Evolutionary conservation across 106 monocot genomes (phyloP).

Genomic region (Acorus calamus): DNA sequence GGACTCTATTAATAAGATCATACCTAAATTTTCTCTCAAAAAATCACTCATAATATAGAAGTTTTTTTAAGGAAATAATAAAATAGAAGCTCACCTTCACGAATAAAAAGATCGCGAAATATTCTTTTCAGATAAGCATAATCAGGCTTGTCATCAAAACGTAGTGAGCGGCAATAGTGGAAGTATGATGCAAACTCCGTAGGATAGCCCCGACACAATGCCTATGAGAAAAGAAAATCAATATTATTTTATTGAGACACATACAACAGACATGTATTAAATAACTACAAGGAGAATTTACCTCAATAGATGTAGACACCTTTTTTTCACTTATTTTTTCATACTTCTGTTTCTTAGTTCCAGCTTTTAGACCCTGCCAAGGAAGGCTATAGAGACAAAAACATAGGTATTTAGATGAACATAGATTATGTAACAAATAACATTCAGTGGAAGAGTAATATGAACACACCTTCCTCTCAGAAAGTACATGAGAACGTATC

Average conservation of each 20-base stretch:
- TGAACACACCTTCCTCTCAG: constrained; percentile 76
- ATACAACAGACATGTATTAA: neutral
- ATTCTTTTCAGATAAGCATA: constrained; percentile 92
- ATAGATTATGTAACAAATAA: neutral
- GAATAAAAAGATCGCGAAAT: constrained; percentile 91
- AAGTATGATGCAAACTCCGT: constrained; percentile 94
- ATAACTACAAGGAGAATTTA: constrained; percentile 6
- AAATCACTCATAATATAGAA: neutral
- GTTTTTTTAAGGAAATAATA: constrained; percentile 1
- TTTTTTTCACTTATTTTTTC: constrained; percentile 93
- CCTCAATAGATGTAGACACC: constrained; percentile 90
- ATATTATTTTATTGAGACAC: neutral
- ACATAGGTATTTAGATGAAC: no score
- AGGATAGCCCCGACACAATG: constrained; percentile 85
- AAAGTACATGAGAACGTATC: constrained; percentile 93
- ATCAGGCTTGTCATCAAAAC: constrained; percentile 95
- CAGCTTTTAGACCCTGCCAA: constrained; percentile 97
- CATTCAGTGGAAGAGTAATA: neutral
- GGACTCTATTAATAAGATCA: no score
- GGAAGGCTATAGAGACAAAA: constrained; percentile 46
- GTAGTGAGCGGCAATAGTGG: constrained; percentile 81
- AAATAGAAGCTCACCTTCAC: constrained; percentile 48
- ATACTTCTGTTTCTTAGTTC: constrained; percentile 94
- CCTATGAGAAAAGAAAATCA: constrained; percentile 31
- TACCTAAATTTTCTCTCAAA: no score